Base-by-base conservation (phyloP, 257 asterid species). In the Paraleonurus japonicus region DNA sequence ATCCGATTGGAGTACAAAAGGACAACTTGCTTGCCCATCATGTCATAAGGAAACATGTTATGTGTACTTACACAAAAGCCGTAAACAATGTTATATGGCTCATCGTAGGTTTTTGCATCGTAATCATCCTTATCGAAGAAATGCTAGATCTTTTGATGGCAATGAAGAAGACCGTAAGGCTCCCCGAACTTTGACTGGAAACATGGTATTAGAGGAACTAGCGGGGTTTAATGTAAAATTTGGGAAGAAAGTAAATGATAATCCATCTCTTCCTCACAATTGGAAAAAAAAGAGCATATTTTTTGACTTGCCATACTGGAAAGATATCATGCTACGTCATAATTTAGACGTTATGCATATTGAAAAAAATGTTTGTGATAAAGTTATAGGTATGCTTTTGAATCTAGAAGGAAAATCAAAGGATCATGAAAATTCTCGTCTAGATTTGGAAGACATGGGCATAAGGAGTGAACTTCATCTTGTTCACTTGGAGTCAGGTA, bases 391-490 rank as follows among this genome's bases (percentile, higher is more conserved):
- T 11, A 65, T 22, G 4, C 41, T 69, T 4, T 7, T 75, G 22
- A n/a, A 59, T 48, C 50, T 76, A 8, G 72, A 51, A 5, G 76
- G 73, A 2, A 76, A 76, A 19, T 23, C 51, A 8, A 76, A 69
- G 63, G 61, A 76, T 51, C 53, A 54, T 45, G 51, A 55, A 19
- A 71, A 65, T 24, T 60, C 78, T n/a, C 55, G 58, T 15, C 53
- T 71, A 27, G 75, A 77, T 72, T 67, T 72, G 51, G 10, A 55
- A n/a, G n/a, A n/a, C n/a, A n/a, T n/a, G n/a, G n/a, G n/a, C n/a
- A n/a, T n/a, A n/a, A n/a, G n/a, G n/a, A 55, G 70, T 6, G 76
- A 7, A 43, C 51, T 43, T 43, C 51, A 43, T 13, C 51, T 0
- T 9, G 3, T 9, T 13, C 1, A 1, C 10, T 2, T 43, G 4